Evolutionary conservation across 176 grass and related monocot genomes (phyloP), one percentile per base, ranked within the genome.

Genomic region (Oryza glumipatula): DNA sequence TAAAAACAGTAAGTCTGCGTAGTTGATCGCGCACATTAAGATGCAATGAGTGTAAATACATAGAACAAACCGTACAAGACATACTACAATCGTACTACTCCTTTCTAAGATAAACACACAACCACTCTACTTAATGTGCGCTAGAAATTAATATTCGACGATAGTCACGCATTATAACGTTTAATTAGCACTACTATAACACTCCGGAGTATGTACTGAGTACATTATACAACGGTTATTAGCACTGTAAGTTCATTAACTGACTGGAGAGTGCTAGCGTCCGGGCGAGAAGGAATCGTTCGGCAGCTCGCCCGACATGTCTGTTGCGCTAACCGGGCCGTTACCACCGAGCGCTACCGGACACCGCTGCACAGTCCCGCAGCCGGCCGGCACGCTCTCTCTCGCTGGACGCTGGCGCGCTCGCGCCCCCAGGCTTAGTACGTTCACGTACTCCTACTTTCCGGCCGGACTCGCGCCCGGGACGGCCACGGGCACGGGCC

Each of bases 261-360:
- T 46, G 68, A 45, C 5, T 19, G 36, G 36, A 73, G 9, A 52
- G 64, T n/a, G 38, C 38, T 69, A 11, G 36, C 23, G 54, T 21
- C 19, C 54, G 0, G 32, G 15, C 2, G 1, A n/a, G 23, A 58
- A 16, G 72, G 82, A 65, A 77, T 82, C 73, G 44, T 67, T 17
- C 16, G 41, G 86, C 73, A 21, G 78, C 23, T 48, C 23, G 24
- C 39, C 49, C 36, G 17, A 72, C 73, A n/a, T 51, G 88, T 72
- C 65, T 58, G 41, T 66, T 86, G 45, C 46, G 43, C 23, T 67
- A 70, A 56, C 78, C 66, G 30, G 73, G 56, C 77, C 83, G 66
- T 89, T 75, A 28, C 71, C 77, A 64, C 78, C 65, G 56, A 77
- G 5, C 23, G 44, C 72, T 77, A 82, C 12, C 17, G 64, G 77